Conservation (phyloP, 495 filamentous ascomycete species). For the Penicillium manginii region DNA sequence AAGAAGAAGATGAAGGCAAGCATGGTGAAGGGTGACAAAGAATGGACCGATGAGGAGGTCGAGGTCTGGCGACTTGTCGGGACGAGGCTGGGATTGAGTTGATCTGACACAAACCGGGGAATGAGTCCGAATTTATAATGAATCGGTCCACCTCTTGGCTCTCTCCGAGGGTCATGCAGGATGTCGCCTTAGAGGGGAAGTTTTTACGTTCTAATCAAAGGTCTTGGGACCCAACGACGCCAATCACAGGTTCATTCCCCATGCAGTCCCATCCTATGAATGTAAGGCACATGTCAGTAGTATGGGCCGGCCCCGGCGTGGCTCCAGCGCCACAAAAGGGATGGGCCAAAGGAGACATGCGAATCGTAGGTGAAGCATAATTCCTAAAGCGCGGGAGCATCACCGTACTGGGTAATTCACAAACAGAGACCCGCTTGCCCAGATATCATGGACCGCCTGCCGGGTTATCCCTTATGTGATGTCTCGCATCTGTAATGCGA, state of each 20-base stretch:
- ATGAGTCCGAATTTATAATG: slow-evolving; percentile 28
- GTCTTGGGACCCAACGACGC: slow-evolving; percentile 23
- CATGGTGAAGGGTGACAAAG: slow-evolving; percentile 18
- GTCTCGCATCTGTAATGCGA: slow-evolving; percentile 24
- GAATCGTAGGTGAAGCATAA: slow-evolving; percentile 11
- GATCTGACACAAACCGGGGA: slow-evolving; percentile 6
- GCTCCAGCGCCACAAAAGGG: slow-evolving; percentile 25
- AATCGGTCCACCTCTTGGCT: slow-evolving; percentile 5
- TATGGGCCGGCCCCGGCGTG: slow-evolving; percentile 19
- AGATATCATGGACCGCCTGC: slow-evolving; percentile 12
- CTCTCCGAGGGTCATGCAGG: slow-evolving; percentile 18
- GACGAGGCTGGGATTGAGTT: background rate
- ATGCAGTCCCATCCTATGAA: slow-evolving; percentile 26
- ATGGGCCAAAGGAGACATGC: slow-evolving; percentile 14
- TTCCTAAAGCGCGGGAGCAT: slow-evolving; percentile 16
- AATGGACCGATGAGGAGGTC: background rate
- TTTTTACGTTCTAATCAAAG: slow-evolving; percentile 19
- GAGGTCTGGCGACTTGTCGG: slow-evolving; percentile 5
- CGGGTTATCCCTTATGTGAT: slow-evolving; percentile 31
- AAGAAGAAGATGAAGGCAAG: slow-evolving; percentile 28
- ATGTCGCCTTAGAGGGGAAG: slow-evolving; percentile 15
- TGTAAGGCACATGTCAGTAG: slow-evolving; percentile 38
- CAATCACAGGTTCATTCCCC: slow-evolving; percentile 24
- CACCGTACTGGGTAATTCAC: slow-evolving; percentile 19
- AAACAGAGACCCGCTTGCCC: slow-evolving; percentile 19